phyloP scores from a whole-genome alignment of 345 rosid species.

The Syzygium grande region DNA sequence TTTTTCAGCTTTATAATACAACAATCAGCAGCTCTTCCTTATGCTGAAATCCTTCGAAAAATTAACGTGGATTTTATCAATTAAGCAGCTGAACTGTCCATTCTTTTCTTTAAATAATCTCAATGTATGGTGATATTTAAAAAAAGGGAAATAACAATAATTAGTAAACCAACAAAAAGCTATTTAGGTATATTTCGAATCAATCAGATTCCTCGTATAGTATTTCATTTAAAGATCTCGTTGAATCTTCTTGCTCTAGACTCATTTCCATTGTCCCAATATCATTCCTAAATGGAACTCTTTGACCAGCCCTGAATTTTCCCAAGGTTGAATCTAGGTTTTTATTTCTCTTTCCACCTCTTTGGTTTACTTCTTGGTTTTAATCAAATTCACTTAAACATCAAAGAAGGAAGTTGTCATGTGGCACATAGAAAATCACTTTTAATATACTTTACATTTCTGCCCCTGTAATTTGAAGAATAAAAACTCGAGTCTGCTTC shows the following conservation, averaged over 20 bases:
- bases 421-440: not conserved
- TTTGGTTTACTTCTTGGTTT: not conserved
- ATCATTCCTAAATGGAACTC: not conserved
- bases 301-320: not conserved
- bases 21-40: not conserved
- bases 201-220: not conserved
- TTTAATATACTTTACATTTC: not conserved
- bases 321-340: not conserved
- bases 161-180: not conserved
- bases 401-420: not conserved
- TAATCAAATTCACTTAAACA: not conserved
- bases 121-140: not conserved
- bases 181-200: not conserved
- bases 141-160: not conserved
- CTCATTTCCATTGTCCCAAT: not conserved
- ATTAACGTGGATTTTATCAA: not conserved
- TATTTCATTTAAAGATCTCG: not conserved
- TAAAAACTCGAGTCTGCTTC: not conserved
- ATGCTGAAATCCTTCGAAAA: not conserved
- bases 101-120: not conserved
- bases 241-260: not conserved
- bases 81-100: not conserved
- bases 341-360: not conserved
- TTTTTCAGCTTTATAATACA: not conserved
- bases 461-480: not conserved